Conservation (phyloP, 2,329 filamentous ascomycete species). For the Beauveria rudraprayagi region DNA sequence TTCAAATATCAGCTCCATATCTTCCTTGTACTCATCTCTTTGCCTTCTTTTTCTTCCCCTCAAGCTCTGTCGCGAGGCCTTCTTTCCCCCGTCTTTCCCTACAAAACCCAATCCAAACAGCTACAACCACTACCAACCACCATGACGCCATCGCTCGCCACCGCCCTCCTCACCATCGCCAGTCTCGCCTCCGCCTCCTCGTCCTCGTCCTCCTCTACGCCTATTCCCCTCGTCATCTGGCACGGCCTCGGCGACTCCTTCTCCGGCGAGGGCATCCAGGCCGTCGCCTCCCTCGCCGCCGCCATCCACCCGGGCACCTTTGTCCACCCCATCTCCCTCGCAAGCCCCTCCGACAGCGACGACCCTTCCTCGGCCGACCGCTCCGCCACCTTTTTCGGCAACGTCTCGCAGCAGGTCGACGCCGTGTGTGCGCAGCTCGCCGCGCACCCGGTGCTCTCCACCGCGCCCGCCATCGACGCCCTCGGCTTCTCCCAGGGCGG, state of each 20-base stretch:
- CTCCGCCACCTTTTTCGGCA: slow-evolving; percentile 82
- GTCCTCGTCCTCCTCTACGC: slow-evolving; percentile 35
- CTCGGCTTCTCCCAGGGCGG: slow-evolving; percentile 94
- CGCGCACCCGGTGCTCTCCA: slow-evolving; percentile 68
- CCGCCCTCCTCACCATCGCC: slow-evolving; percentile 11
- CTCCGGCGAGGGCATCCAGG: slow-evolving; percentile 63
- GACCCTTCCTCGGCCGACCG: slow-evolving; percentile 61
- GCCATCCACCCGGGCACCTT: slow-evolving; percentile 72
- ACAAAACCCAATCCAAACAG: not conserved
- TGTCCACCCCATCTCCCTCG: slow-evolving; percentile 70
- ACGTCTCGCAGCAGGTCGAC: slow-evolving; percentile 70
- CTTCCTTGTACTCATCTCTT: too few relatives aligned
- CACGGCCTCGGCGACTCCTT: slow-evolving; percentile 75
- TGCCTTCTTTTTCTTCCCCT: not conserved
- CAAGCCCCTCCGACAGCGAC: slow-evolving; percentile 33
- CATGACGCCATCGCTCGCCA: slow-evolving; percentile 8
- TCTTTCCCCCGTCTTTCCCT: too few relatives aligned
- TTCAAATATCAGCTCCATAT: too few relatives aligned
- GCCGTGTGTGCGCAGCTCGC: slow-evolving; percentile 72
- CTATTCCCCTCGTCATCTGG: slow-evolving; percentile 88
- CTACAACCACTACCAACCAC: slow-evolving; percentile 1
- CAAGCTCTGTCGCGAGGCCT: not conserved
- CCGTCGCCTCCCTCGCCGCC: slow-evolving; percentile 64
- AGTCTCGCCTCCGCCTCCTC: not conserved
- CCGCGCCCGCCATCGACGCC: slow-evolving; percentile 77